Conservation (phyloP, 2,329 filamentous ascomycete species). For the Chaetothyriales sp. region DNA sequence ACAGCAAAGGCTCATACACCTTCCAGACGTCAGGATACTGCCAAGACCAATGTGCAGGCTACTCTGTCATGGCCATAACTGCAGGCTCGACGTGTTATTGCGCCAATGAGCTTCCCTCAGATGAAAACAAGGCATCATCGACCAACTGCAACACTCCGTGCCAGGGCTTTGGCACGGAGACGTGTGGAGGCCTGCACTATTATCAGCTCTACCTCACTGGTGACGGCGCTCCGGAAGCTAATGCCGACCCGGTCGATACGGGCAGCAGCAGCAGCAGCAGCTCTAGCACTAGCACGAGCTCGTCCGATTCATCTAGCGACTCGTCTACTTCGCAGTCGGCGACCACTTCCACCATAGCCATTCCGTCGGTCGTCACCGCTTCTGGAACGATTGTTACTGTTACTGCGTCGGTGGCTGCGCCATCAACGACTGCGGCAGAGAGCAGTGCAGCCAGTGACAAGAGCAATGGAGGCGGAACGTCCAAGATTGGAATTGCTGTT, state of each 20-base stretch:
- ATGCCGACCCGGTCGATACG: conserved; percentile 19
- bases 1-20: conserved; percentile 32
- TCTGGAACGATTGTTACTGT: conserved; percentile 16
- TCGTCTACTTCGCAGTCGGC: conserved; percentile 6
- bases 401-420: conserved; percentile 1
- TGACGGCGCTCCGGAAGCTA: conserved; percentile 21
- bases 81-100: conserved; percentile 55
- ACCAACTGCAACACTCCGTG: conserved; percentile 51
- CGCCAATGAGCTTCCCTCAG: conserved; percentile 51
- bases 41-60: conserved; percentile 36
- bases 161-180: conserved; percentile 44
- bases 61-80: conserved; percentile 47
- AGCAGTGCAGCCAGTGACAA: not conserved
- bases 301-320: conserved; percentile 29
- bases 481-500: conserved; percentile 69
- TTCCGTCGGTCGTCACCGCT: conserved; percentile 24
- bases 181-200: conserved; percentile 49
- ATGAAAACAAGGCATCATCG: conserved; percentile 39
- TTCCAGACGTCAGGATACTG: conserved; percentile 44
- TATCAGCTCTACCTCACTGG: conserved; percentile 41
- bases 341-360: conserved; percentile 12
- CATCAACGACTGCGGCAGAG: conserved; percentile 11
- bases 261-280: conserved; percentile 20
- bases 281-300: conserved; percentile 37
- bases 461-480: conserved; percentile 34